Base-by-base conservation (phyloP, 164 flowering plant genomes). In the Vitis vinifera region DNA sequence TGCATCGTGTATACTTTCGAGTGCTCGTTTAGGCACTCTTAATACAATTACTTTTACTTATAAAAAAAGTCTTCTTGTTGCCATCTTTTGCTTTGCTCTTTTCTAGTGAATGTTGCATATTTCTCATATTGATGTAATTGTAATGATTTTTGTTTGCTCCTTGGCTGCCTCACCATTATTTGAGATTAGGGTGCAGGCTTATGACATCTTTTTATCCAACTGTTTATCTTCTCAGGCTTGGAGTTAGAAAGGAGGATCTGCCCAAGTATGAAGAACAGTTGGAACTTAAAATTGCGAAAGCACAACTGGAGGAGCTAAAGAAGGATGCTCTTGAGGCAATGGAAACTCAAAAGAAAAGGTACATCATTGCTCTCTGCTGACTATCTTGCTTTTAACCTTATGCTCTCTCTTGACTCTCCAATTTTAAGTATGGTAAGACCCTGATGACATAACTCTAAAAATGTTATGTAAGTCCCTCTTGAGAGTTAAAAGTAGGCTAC, bases 321-420 rank as follows among this genome's bases (percentile, higher is more conserved):
- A 91, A 88, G 80, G 96, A 95, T 58, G 91, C 89, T 68, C 72
- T 85, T 61, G 99, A 95, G 77, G 94, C 97, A 51, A 95, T 95
- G 99, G 94, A 95, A 78, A 89, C 98, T 64, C 98, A 93, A 72
- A 82, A 80, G 89, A 95, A 91, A 79, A 71, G 95, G 99, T 91
- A 81, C 59, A 75, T 71, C 30, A 55, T 17, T 16, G 6, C 12
- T 47, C 44, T 65, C 50, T 1, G 12, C 27, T 23, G 27, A 23
- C 27, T 23, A 23, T 23, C 27, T 23, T 23, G 55, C 17, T 8
- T 55, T 7, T 59, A 23, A 31, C 50, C 13, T 13, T 19, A 8
- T 59, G n/a, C 50, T 62, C 23, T 62, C 23, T 63, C 31, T 23
- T 23, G 7, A 37, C 7, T 48, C 60, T 11, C 3, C 61, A 5